Percentiles rank a stretch among this genome's conserved stretches.
Conservation (phyloP, 2,329 filamentous ascomycete species). For the Monosporascus sp. region DNA sequence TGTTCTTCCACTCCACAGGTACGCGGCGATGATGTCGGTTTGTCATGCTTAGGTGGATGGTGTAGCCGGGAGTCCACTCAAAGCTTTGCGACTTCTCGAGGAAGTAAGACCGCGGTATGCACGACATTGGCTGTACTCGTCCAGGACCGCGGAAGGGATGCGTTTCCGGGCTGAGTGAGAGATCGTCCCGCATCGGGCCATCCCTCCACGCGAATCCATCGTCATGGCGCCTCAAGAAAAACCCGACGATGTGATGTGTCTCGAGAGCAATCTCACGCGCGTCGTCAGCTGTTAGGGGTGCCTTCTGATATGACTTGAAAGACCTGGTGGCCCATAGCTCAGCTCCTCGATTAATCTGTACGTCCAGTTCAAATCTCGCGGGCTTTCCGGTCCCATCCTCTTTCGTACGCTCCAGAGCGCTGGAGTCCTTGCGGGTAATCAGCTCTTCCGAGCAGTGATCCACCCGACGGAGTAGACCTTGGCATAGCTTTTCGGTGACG, state of each 20-base stretch:
- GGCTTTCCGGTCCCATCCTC: slow-evolving; percentile 34
- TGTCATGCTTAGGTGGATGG: slow-evolving; percentile 39
- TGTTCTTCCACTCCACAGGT: slow-evolving; percentile 32
- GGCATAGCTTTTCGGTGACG: slow-evolving; percentile 41
- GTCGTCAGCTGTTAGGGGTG: slow-evolving; percentile 35
- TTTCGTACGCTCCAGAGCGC: slow-evolving; percentile 36
- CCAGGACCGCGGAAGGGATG: slow-evolving; percentile 32
- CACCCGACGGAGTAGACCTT: slow-evolving; percentile 44
- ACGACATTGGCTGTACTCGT: slow-evolving; percentile 39
- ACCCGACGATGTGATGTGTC: slow-evolving; percentile 45
- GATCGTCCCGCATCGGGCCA: slow-evolving; percentile 34
- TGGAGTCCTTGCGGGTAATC: slow-evolving; percentile 46
- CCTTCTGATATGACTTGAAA: slow-evolving; percentile 46
- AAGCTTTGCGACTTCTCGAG: slow-evolving; percentile 40
- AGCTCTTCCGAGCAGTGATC: slow-evolving; percentile 48
- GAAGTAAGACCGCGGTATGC: slow-evolving; percentile 41
- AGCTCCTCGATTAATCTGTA: slow-evolving; percentile 36
- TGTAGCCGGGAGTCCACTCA: slow-evolving; percentile 44
- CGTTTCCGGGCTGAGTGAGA: slow-evolving; percentile 32
- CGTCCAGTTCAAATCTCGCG: slow-evolving; percentile 43
- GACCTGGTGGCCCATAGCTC: slow-evolving; percentile 38
- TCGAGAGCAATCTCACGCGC: slow-evolving; percentile 43
- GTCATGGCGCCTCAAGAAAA: slow-evolving; percentile 47
- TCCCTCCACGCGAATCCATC: slow-evolving; percentile 43
- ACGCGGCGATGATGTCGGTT: slow-evolving; percentile 34